phyloP scores from a whole-genome alignment of 2,329 filamentous ascomycete species.

The Trichoderma koningiopsis region DNA sequence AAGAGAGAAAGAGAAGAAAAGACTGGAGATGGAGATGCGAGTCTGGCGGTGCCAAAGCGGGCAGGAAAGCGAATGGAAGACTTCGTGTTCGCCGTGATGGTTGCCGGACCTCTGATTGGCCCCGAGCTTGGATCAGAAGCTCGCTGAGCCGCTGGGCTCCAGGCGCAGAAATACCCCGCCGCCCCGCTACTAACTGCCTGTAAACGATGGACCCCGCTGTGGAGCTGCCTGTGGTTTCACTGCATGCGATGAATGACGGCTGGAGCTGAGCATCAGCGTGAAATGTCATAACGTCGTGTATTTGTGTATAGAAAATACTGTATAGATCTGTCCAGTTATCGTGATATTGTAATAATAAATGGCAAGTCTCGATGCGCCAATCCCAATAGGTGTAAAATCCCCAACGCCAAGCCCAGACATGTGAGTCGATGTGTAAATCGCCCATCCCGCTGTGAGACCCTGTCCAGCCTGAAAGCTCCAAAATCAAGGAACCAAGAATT shows the following conservation, averaged over 20 bases:
- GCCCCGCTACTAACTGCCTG: constrained; percentile 9
- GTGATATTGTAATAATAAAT: not conserved
- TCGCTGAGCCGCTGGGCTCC: not conserved
- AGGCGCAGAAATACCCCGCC: constrained; percentile 20
- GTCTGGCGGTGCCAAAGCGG: not conserved
- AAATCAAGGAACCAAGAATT: not conserved
- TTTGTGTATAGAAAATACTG: not conserved
- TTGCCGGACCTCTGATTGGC: constrained; percentile 8
- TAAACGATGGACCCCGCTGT: constrained; percentile 21
- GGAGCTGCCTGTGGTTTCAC: not conserved
- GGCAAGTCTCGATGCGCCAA: not conserved
- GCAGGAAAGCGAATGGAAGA: not conserved
- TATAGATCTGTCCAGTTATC: not conserved
- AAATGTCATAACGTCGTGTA: not conserved
- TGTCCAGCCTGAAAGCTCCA: not conserved
- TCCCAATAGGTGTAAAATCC: not conserved
- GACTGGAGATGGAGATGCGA: not conserved
- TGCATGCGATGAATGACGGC: not conserved
- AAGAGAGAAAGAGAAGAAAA: not conserved
- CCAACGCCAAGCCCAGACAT: not conserved
- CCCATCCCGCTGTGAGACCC: not conserved
- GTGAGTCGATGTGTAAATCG: not conserved
- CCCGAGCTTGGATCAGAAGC: not conserved
- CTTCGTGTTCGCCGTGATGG: constrained; percentile 5
- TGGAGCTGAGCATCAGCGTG: not conserved